Conservation (phyloP, 1,139 yeast species). For the Blastobotrys capitulatus region DNA sequence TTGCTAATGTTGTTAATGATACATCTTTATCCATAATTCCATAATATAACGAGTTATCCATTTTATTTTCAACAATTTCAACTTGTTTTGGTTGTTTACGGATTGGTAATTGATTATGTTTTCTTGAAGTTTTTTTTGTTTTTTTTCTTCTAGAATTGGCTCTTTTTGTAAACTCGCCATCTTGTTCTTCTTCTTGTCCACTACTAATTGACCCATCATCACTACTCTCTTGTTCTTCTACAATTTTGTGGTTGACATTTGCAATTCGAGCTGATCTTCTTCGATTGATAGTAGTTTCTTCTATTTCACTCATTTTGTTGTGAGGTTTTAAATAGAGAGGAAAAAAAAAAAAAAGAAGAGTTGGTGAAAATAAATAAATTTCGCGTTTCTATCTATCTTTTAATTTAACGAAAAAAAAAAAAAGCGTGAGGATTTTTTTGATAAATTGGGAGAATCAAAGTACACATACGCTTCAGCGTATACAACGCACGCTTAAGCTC, state of each 20-base stretch:
- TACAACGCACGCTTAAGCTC: no score
- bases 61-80: conserved; percentile 11
- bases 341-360: no score
- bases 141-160: neutral
- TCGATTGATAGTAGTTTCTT: no score
- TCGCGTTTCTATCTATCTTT: no score
- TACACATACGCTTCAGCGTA: no score
- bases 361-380: no score
- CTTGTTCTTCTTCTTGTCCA: neutral
- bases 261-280: no score
- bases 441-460: no score
- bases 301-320: no score
- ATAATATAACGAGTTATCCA: conserved; percentile 13
- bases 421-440: no score
- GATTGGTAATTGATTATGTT: neutral
- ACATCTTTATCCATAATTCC: conserved; percentile 38
- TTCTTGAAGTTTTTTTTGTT: neutral
- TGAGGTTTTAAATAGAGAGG: no score
- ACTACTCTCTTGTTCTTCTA: neutral
- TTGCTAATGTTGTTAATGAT: conserved; percentile 54
- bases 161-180: neutral
- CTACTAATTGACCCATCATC: neutral
- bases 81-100: neutral
- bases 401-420: no score
- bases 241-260: neutral